A percentile compares a stretch with the other conserved stretches of the same genome.
Evolutionary conservation across 352 stramenopile species (phyloP).

Genomic region (Blastocystis hominis): DNA sequence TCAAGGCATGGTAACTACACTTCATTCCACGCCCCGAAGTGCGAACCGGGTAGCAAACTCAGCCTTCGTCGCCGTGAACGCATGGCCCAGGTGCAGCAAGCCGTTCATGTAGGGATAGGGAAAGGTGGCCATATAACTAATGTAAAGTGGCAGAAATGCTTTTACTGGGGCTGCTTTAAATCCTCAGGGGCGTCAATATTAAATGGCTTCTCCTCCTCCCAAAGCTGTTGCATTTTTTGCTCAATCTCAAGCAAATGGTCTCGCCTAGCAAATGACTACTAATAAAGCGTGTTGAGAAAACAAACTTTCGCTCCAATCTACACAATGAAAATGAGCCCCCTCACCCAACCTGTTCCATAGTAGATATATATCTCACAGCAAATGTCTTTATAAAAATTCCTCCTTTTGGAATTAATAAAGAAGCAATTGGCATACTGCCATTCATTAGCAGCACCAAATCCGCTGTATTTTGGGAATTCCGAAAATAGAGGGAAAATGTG

Average conservation of each 20-base stretch:
- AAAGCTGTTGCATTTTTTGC: conserved; percentile 41
- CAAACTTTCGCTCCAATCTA: conserved; percentile 55
- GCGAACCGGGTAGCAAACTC: conserved; percentile 76
- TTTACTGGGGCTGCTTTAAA: conserved; percentile 21
- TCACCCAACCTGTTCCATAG: conserved; percentile 47
- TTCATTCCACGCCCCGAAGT: neutral
- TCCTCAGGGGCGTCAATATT: conserved; percentile 45
- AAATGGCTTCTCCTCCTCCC: conserved; percentile 55
- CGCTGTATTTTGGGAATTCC: neutral
- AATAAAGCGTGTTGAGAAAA: neutral
- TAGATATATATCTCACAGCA: conserved; percentile 27
- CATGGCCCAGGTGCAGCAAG: conserved; percentile 89
- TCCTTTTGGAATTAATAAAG: conserved; percentile 30
- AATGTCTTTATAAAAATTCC: conserved; percentile 25
- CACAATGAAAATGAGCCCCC: neutral
- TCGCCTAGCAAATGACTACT: conserved; percentile 54
- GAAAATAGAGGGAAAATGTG: neutral
- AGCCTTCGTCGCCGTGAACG: conserved; percentile 96
- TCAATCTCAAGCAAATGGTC: conserved; percentile 40
- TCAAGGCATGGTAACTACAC: conserved; percentile 81
- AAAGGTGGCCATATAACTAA: conserved; percentile 92
- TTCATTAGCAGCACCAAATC: neutral
- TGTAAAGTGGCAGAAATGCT: neutral
- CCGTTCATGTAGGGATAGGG: conserved; percentile 99
- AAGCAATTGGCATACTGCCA: conserved; percentile 57